Conservation (phyloP, 768 basidiomycete genomes). For the Glaciozyma martinii region DNA sequence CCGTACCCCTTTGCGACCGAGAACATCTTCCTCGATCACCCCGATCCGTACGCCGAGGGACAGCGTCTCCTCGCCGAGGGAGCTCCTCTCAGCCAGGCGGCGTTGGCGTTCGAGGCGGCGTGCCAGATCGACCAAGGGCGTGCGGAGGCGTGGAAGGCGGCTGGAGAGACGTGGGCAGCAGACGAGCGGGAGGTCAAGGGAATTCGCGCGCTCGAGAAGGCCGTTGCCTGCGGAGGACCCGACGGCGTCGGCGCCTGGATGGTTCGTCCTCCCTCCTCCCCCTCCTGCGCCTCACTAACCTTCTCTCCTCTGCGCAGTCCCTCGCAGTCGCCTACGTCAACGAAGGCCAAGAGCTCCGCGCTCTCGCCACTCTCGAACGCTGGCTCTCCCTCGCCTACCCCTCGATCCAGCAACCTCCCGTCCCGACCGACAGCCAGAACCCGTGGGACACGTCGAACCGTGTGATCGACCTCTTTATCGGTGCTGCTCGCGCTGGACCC, state of each 20-base stretch:
- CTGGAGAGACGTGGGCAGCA: constrained; percentile 68
- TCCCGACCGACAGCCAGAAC: constrained; percentile 14
- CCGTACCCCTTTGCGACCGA: constrained; percentile 38
- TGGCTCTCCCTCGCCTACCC: constrained; percentile 66
- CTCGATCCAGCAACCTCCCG: constrained; percentile 31
- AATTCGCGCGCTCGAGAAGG: constrained; percentile 42
- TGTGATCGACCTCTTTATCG: constrained; percentile 73
- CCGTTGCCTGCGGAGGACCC: constrained; percentile 43
- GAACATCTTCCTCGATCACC: constrained; percentile 33
- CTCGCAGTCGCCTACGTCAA: constrained; percentile 95
- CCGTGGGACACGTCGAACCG: constrained; percentile 72
- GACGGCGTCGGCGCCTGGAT: constrained; percentile 67
- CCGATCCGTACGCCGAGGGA: constrained; percentile 49
- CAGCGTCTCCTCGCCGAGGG: constrained; percentile 67
- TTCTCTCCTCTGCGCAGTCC: constrained; percentile 50
- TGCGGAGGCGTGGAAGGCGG: constrained; percentile 81
- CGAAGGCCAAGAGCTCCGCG: constrained; percentile 77
- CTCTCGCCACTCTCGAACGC: constrained; percentile 72
- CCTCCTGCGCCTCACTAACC: constrained; percentile 49
- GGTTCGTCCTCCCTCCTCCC: constrained; percentile 59
- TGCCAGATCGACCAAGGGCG: constrained; percentile 68
- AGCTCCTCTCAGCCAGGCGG: constrained; percentile 78
- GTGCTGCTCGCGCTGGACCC: constrained; percentile 74
- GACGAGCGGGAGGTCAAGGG: constrained; percentile 45
- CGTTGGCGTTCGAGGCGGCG: constrained; percentile 78